Evolutionary conservation across 176 grass and related monocot species (phyloP), one percentile per base, ranked within the genome.

Genomic region (Tillandsia fasciculata): DNA sequence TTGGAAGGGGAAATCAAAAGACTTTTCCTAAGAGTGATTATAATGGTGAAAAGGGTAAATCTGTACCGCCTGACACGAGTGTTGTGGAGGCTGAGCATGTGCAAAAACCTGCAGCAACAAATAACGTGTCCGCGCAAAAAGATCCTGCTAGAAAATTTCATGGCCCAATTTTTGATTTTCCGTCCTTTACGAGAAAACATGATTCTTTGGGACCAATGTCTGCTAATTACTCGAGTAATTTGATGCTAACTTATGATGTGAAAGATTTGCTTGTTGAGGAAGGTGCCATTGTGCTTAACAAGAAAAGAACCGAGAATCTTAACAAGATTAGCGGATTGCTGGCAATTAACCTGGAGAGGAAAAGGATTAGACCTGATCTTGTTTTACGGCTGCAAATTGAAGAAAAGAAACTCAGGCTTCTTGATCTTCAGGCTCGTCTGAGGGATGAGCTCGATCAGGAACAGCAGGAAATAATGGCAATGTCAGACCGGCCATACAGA

Each of bases 401-500:
- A 88, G 95, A 99, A 83, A 99, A 87, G 63, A 99, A 99, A 74
- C 80, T 93, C 12, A 93, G 83, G 83, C 90, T 99, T 69, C 70
- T 99, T 64, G 90, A 90, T 57, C 78, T 79, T 53, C 95, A 99
- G 75, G 75, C 87, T 70, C 90, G 84, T 51, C 64, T 99, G 65
- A 90, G 95, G 72, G 82, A 90, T 79, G 95, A 99, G 78, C 87
- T 99, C 87, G 95, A 99, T 74, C 87, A 88, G 72, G 86, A 90
- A 78, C 95, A 99, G 17, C 90, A 99, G 51, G 95, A 99, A 82
- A 99, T 99, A 71, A 94, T 99, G 95, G 72, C 87, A 72, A 93
- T 99, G 89, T 81, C 90, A 64, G 95, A 99, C 67, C 87, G 95
- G 67, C 70, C 88, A 80, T 99, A 99, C 27, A 83, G 95, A 61